Conservation (phyloP, 139 green algal species). For the Closterium sp. region DNA sequence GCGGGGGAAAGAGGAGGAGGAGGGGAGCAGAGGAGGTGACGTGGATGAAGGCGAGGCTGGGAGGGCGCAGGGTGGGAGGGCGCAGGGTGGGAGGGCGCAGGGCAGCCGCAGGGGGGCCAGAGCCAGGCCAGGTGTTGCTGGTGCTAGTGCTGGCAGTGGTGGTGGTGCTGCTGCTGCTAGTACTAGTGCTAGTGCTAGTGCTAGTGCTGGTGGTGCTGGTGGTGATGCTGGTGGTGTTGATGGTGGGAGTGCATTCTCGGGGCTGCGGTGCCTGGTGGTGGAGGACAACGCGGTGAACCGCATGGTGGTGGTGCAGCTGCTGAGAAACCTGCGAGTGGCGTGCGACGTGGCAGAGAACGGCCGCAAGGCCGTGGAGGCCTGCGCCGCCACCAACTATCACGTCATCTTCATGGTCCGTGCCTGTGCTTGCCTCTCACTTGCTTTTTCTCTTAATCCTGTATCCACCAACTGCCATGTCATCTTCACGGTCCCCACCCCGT, state of each 20-base stretch:
- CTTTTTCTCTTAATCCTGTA: too few relatives aligned
- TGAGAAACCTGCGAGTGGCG: conserved; percentile 25
- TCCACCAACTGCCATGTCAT: not conserved
- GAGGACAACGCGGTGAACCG: conserved; percentile 49
- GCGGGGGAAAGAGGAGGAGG: not conserved
- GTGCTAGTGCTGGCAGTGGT: not conserved
- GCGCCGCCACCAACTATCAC: conserved; percentile 12
- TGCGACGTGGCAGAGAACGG: conserved; percentile 40
- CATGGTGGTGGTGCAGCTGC: conserved; percentile 23
- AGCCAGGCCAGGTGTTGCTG: not conserved
- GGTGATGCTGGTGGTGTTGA: too few relatives aligned
- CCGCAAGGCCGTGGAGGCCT: conserved; percentile 23
- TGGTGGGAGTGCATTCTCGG: not conserved
- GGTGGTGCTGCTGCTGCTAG: not conserved
- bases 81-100: not conserved
- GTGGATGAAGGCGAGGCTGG: not conserved
- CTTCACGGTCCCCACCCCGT: not conserved
- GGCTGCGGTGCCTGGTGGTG: conserved; percentile 12
- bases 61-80: not conserved
- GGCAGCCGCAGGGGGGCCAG: not conserved
- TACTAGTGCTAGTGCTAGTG: not conserved
- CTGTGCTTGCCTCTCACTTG: too few relatives aligned
- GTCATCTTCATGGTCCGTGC: conserved; percentile 37
- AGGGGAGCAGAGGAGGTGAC: not conserved
- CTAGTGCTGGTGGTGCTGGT: not conserved